Evolutionary conservation across 75 land plant genomes (phyloP).

Genomic region (Isoetes taiwanensis): DNA sequence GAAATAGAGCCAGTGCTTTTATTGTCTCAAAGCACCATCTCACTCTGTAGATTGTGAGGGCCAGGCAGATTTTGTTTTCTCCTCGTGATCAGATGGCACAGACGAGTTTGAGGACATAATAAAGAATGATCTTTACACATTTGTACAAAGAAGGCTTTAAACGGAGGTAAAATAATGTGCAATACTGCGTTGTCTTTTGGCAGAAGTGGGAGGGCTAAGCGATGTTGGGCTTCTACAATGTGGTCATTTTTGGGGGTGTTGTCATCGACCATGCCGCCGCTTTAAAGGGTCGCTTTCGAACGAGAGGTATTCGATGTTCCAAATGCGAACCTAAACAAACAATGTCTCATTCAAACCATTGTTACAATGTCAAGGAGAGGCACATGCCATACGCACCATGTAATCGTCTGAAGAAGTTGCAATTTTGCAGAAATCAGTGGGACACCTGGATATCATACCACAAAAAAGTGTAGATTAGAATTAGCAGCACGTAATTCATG

Average conservation of each 20-base stretch:
- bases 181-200: constrained; percentile 42
- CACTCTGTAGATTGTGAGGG: too few relatives aligned
- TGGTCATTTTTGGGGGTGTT: not conserved
- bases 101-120: too few relatives aligned
- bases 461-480: too few relatives aligned
- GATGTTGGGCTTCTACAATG: constrained; percentile 48
- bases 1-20: too few relatives aligned
- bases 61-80: too few relatives aligned
- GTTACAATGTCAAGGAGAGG: not conserved
- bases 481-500: too few relatives aligned
- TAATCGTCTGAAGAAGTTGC: constrained; percentile 85
- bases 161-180: constrained; percentile 49
- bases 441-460: constrained; percentile 54
- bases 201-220: constrained; percentile 52
- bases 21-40: too few relatives aligned
- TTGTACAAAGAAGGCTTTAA: too few relatives aligned
- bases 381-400: constrained; percentile 22
- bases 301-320: constrained; percentile 23
- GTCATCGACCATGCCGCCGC: not conserved
- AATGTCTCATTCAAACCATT: not conserved
- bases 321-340: constrained; percentile 45
- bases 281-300: constrained; percentile 2
- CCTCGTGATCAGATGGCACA: too few relatives aligned
- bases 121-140: too few relatives aligned
- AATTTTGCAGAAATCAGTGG: constrained; percentile 47